Conservation (phyloP, 306 rosid species). For the Mimosa bimucronata region DNA sequence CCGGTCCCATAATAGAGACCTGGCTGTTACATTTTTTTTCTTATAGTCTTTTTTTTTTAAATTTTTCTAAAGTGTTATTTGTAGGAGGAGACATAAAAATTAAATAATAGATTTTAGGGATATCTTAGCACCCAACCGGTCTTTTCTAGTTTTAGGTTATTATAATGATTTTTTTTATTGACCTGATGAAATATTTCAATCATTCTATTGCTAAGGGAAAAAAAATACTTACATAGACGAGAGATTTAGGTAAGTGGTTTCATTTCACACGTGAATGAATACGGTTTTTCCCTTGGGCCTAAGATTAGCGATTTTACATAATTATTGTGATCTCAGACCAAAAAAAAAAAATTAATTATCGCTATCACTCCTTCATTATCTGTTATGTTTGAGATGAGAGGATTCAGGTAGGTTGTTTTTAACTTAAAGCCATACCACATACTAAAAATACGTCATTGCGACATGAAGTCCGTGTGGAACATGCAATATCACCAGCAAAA, state of each 20-base stretch:
- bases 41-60: too few relatives aligned
- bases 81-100: neutral
- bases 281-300: neutral
- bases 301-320: neutral
- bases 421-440: neutral
- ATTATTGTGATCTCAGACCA: too few relatives aligned
- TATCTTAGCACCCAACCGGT: neutral
- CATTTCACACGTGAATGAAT: neutral
- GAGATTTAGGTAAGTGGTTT: neutral
- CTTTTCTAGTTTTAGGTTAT: too few relatives aligned
- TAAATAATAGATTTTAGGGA: too few relatives aligned
- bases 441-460: neutral
- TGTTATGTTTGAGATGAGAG: neutral
- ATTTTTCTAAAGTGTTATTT: neutral
- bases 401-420: neutral
- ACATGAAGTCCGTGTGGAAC: neutral
- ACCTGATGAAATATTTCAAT: neutral
- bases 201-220: too few relatives aligned
- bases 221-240: neutral
- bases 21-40: too few relatives aligned
- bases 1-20: too few relatives aligned
- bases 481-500: neutral
- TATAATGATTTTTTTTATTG: neutral
- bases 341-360: neutral
- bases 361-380: neutral